Conservation (phyloP, 176 grass and related monocot species). For the Saccharum spontaneum region DNA sequence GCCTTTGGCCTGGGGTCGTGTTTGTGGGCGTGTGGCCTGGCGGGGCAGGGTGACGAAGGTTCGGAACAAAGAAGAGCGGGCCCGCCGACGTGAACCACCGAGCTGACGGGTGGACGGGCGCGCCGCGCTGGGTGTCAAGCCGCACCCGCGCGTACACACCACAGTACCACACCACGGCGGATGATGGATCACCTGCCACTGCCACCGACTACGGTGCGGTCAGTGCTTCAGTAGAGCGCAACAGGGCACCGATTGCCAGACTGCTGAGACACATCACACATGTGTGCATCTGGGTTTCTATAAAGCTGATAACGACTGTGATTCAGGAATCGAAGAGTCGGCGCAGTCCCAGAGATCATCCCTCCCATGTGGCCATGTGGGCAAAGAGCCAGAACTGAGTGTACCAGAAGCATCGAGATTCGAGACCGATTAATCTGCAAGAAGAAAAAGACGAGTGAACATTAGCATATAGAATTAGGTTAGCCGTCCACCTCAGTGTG, state of each 20-base stretch:
- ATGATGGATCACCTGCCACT: conserved; percentile 6
- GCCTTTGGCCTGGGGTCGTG: neutral
- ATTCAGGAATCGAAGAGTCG: neutral
- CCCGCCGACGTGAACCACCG: conserved; percentile 15
- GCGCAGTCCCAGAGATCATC: neutral
- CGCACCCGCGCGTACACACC: neutral
- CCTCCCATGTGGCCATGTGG: neutral
- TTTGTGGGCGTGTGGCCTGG: conserved; percentile 8
- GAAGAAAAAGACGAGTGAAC: neutral
- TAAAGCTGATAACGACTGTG: neutral
- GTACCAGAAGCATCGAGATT: neutral
- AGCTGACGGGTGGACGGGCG: neutral
- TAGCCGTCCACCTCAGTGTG: neutral
- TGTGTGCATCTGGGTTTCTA: neutral
- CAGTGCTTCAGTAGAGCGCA: neutral
- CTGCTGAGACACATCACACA: neutral
- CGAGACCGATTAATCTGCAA: neutral
- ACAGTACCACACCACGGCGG: neutral
- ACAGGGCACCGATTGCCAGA: neutral
- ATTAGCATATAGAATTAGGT: neutral
- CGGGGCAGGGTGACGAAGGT: neutral
- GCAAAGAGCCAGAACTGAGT: neutral
- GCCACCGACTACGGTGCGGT: conserved; percentile 9
- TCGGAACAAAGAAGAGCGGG: conserved; percentile 24
- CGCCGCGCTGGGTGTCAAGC: neutral